A percentile compares a stretch with the other conserved stretches of the same genome.
These are phyloP conservation scores for Ballota nigra DNA, from an alignment of 257 asterid genomes.

Conservation along the genomic window DNA sequence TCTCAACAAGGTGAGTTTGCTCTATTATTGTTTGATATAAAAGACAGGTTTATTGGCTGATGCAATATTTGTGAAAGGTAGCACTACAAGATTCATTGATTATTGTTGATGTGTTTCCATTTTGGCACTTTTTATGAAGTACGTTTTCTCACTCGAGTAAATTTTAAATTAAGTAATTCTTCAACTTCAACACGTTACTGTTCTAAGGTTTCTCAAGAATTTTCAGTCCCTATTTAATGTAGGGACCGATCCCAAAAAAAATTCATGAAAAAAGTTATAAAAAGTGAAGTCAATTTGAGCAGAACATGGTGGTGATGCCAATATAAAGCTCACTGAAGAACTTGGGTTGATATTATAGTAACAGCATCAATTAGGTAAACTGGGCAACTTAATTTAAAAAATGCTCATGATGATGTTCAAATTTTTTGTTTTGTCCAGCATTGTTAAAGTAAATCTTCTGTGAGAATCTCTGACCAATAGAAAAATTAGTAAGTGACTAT, in stretches of 20 bases:
- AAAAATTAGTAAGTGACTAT: no score
- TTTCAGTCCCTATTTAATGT: background rate
- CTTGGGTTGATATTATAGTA: background rate
- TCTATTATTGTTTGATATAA: background rate
- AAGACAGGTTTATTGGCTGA: constrained; percentile 10
- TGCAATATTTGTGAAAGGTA: background rate
- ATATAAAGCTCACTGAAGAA: background rate
- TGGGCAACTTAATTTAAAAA: background rate
- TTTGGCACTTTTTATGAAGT: background rate
- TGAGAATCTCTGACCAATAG: no score
- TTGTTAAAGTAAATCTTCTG: no score
- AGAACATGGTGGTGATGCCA: background rate
- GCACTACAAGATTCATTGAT: constrained; percentile 4
- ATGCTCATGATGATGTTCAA: no score
- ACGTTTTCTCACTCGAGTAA: background rate
- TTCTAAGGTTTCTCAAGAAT: background rate
- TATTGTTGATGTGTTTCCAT: background rate
- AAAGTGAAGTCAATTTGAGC: background rate
- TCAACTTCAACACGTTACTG: background rate
- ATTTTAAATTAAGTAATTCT: background rate
- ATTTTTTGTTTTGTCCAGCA: no score
- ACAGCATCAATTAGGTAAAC: background rate
- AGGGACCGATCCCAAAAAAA: background rate
- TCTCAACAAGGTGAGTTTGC: constrained; percentile 76
- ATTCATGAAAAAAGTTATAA: background rate